A percentile compares a stretch with the other conserved stretches of the same genome.
Conservation (phyloP, 306 rosid genomes). For the Ceratonia siliqua region DNA sequence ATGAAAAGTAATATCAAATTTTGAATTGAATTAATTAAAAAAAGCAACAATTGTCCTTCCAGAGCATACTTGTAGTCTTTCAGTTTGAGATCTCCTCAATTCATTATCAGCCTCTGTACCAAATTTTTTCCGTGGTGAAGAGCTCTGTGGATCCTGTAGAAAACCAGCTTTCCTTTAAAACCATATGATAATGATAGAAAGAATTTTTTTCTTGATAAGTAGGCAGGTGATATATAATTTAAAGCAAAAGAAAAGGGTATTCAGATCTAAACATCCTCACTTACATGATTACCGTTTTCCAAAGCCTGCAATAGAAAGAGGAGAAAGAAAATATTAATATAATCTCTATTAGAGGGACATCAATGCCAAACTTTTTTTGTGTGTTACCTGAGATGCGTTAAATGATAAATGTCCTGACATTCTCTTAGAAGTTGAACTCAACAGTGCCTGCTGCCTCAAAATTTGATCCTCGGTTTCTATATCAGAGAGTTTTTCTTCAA, state of each 20-base stretch:
- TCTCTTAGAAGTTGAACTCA: constrained; percentile 60
- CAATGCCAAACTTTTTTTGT: not conserved
- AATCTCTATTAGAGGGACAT: constrained; percentile 23
- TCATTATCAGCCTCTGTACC: constrained; percentile 55
- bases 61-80: constrained; percentile 72
- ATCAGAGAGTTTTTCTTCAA: constrained; percentile 85
- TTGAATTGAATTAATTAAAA: constrained; percentile 9
- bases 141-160: constrained; percentile 47
- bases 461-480: constrained; percentile 82
- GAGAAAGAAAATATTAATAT: constrained; percentile 42
- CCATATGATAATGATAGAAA: constrained; percentile 1
- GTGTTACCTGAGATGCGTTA: constrained; percentile 51
- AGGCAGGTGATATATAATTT: constrained; percentile 13
- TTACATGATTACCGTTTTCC: constrained; percentile 79
- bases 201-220: not conserved
- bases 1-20: constrained; percentile 27
- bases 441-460: constrained; percentile 68
- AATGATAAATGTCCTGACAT: constrained; percentile 55
- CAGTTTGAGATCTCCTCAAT: constrained; percentile 65
- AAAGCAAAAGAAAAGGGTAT: constrained; percentile 24
- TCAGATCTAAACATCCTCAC: constrained; percentile 32
- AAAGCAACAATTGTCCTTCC: constrained; percentile 24
- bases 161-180: constrained; percentile 33
- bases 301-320: constrained; percentile 49
- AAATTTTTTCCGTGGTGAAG: constrained; percentile 52